Base-by-base conservation (phyloP, 306 rosid species). In the Dalbergia oliveri region DNA sequence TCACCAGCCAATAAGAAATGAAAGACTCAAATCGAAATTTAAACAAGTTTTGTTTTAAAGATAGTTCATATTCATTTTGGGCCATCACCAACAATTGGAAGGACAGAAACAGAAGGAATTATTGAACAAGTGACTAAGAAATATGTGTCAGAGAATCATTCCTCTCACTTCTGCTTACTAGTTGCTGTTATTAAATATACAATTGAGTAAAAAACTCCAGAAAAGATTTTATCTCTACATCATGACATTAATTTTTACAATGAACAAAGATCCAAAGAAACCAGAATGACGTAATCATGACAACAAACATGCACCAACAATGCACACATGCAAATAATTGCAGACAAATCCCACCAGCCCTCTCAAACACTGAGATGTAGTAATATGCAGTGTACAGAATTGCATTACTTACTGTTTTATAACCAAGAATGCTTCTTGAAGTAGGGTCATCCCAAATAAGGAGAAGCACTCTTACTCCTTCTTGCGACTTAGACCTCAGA, bases 401-500 rank as follows among this genome's bases (percentile, higher is more conserved):
- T 66, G 72, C 76, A 61, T 39, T 50, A 89, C 97, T 91, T 73
- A 93, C 99, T 9, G 93, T 90, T 82, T 69, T 88, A 79, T 88
- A 90, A 66, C 99, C 99, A 58, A 95, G 81, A 84, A 95, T 93
- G 87, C 71, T 95, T 85, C 97, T 93, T 53, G 99, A 95, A 18
- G 99, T 89, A 21, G 98, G 99, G 72, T 95, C 99, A 80, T 95
- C 99, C 99, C 99, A 95, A 70, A 95, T 81, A 86, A 95, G 99
- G 57, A 95, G 94, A 85, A 95, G 90, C 85, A 95, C 99, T 65
- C 99, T 89, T 69, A 95, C 98, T 84, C 99, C 99, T 78, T 95
- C 98, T 79, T 88, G 93, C 33, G 99, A 95, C 87, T 91, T 95
- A 14, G 92, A 51, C 88, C 93, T 90, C 76, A 95, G 85, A 78